Conservation (phyloP, 345 rosid genomes). For the Rhodomyrtus tomentosa region DNA sequence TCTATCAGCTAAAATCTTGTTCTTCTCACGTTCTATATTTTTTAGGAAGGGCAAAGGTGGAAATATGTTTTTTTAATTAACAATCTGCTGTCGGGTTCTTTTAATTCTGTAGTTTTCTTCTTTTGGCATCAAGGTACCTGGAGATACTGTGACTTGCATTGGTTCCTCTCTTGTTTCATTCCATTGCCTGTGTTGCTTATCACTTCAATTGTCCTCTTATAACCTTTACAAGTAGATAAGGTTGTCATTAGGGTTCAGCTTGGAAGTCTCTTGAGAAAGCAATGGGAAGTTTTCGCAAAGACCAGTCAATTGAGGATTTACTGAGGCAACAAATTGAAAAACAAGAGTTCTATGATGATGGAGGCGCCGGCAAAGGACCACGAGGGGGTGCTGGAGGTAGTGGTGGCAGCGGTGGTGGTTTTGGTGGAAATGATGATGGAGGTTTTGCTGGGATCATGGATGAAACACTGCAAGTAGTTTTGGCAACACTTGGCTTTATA, state of each 20-base stretch:
- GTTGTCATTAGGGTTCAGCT: constrained; percentile 30
- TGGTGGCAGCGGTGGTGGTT: constrained; percentile 18
- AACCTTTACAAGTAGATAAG: neutral
- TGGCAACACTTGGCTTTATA: constrained; percentile 55
- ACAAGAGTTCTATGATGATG: constrained; percentile 31
- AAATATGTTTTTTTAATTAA: neutral
- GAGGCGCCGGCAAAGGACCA: constrained; percentile 29
- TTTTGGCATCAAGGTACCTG: neutral
- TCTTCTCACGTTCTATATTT: neutral
- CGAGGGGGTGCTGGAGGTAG: constrained; percentile 40
- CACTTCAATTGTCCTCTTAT: neutral
- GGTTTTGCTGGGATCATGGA: constrained; percentile 33
- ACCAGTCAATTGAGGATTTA: constrained; percentile 48
- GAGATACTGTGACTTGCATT: neutral
- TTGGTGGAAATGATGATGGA: constrained; percentile 37
- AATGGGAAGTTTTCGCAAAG: constrained; percentile 27
- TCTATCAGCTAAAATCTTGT: neutral
- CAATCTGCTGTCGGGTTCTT: neutral
- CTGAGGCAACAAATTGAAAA: constrained; percentile 50
- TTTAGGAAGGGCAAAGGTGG: neutral
- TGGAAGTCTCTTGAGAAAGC: constrained; percentile 55
- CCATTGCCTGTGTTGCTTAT: neutral
- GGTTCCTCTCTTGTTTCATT: neutral
- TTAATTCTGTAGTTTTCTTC: neutral
- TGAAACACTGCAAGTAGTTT: constrained; percentile 53